Conservation (phyloP, 768 basidiomycete genomes). For the Cyclocybe aegerita region DNA sequence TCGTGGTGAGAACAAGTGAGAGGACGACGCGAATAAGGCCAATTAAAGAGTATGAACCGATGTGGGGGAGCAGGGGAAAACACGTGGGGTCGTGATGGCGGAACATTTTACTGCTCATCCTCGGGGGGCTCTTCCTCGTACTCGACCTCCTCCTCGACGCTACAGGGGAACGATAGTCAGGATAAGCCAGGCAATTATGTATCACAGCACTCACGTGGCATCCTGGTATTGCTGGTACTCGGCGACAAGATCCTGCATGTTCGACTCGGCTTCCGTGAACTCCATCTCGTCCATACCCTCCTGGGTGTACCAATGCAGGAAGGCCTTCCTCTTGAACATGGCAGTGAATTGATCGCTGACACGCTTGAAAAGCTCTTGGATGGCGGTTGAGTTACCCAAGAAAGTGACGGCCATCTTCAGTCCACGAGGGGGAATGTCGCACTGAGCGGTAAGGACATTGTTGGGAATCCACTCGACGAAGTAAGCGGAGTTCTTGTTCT, state of each 20-base stretch:
- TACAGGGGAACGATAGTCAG: conserved; percentile 26
- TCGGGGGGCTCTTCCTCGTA: conserved; percentile 80
- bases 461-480: conserved; percentile 99
- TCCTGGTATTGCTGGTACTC: conserved; percentile 98
- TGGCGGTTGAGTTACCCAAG: conserved; percentile 95
- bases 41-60: conserved; percentile 10
- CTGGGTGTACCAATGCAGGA: conserved; percentile 99
- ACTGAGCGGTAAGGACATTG: conserved; percentile 97
- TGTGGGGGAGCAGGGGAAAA: conserved; percentile 8
- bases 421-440: conserved; percentile 95
- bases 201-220: conserved; percentile 66
- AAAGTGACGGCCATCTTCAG: conserved; percentile 98
- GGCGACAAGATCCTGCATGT: conserved; percentile 98
- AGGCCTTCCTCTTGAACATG: conserved; percentile 99
- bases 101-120: conserved; percentile 47
- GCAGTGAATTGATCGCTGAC: conserved; percentile 98
- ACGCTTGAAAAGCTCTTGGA: conserved; percentile 98
- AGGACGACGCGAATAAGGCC: conserved; percentile 5
- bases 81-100: not conserved
- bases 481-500: conserved; percentile 97
- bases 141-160: conserved; percentile 85
- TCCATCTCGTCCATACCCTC: conserved; percentile 99
- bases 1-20: conserved; percentile 19
- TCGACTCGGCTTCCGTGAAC: conserved; percentile 98
- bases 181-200: not conserved